Percentiles rank a stretch among this genome's conserved stretches.
These are phyloP conservation scores for Oldenlandia corymbosa DNA, from an alignment of 257 asterid species.

Conservation along the genomic window DNA sequence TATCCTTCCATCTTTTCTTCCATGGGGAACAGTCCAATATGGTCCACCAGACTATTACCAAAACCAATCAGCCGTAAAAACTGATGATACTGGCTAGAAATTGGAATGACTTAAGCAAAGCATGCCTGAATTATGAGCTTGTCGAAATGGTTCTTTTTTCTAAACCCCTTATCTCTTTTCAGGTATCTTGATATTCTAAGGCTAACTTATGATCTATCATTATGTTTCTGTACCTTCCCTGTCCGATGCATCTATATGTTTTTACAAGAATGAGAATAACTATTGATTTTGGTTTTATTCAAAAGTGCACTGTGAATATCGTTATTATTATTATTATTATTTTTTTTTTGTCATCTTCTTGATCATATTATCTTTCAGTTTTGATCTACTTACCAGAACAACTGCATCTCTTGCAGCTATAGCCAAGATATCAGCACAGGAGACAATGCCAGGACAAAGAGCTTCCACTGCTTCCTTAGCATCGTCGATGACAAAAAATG, in stretches of 20 bases:
- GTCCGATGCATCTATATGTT: too few relatives aligned
- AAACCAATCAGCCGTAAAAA: not conserved
- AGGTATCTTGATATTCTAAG: not conserved
- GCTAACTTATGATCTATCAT: not conserved
- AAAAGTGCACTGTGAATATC: not conserved
- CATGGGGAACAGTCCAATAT: slow-evolving; percentile 65
- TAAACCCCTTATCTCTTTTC: not conserved
- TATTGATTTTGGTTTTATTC: not conserved
- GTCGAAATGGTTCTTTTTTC: not conserved
- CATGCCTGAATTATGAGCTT: not conserved
- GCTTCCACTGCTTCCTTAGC: slow-evolving; percentile 67
- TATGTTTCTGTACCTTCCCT: not conserved
- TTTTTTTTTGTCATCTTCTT: not conserved
- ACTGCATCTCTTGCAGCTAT: slow-evolving; percentile 79
- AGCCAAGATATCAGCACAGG: slow-evolving; percentile 78
- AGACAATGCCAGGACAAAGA: slow-evolving; percentile 55
- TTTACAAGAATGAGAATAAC: not conserved
- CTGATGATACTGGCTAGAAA: not conserved
- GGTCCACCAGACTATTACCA: slow-evolving; percentile 66
- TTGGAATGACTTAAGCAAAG: not conserved
- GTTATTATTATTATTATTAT: not conserved
- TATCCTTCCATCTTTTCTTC: slow-evolving; percentile 69
- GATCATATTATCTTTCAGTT: not conserved
- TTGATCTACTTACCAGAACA: slow-evolving; percentile 40
- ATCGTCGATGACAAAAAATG: slow-evolving; percentile 53